phyloP scores from a whole-genome alignment of 2,329 filamentous ascomycete species.

The Ophidiomyces ophidiicola region DNA sequence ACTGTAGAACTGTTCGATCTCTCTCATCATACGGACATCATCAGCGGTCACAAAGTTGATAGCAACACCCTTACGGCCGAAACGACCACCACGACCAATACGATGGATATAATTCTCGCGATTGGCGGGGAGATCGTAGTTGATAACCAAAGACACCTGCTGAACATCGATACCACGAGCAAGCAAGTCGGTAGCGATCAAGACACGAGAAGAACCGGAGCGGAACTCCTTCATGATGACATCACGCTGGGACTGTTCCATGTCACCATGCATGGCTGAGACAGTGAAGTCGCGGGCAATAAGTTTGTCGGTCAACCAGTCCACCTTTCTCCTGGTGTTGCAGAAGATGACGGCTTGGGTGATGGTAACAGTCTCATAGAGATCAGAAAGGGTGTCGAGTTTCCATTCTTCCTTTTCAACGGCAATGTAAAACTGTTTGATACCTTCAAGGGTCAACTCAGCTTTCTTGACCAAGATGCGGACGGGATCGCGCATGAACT shows the following conservation, averaged over 20 bases:
- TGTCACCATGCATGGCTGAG: constrained; percentile 99
- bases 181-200: constrained; percentile 94
- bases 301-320: constrained; percentile 99
- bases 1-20: constrained; percentile 99
- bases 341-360: constrained; percentile 99
- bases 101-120: constrained; percentile 99
- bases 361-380: constrained; percentile 99
- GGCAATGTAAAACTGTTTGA: constrained; percentile 99
- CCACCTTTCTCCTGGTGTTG: constrained; percentile 99
- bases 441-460: constrained; percentile 98
- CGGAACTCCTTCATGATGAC: constrained; percentile 99
- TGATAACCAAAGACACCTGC: constrained; percentile 99
- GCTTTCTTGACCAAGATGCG: constrained; percentile 99
- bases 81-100: constrained; percentile 98
- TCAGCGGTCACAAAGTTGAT: constrained; percentile 99
- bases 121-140: constrained; percentile 98
- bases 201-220: constrained; percentile 92
- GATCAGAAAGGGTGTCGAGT: constrained; percentile 93
- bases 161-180: constrained; percentile 99
- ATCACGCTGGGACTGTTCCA: constrained; percentile 96
- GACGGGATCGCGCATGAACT: constrained; percentile 99
- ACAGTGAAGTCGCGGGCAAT: constrained; percentile 97
- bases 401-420: constrained; percentile 99
- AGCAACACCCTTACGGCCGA: constrained; percentile 99
- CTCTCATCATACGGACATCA: constrained; percentile 98